Conservation (phyloP, 2,329 filamentous ascomycete species). For the Fusarium tuaranense region DNA sequence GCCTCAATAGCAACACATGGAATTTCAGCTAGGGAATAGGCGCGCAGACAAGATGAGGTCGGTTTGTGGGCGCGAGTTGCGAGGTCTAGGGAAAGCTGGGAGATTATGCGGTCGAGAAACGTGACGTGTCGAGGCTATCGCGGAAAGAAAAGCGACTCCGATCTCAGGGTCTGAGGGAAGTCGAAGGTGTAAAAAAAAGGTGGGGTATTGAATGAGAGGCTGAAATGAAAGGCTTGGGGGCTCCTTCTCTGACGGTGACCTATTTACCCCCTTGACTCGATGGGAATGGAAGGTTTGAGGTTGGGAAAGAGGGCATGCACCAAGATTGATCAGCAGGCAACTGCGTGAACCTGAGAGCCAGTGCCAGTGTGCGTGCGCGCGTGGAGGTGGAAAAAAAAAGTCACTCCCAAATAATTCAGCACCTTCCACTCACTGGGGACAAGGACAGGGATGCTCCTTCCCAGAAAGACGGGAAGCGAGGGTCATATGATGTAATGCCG, state of each 20-base stretch:
- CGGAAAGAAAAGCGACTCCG: conserved; percentile 17
- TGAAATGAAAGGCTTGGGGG: not conserved
- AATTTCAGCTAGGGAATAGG: not conserved
- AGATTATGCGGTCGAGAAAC: conserved; percentile 14
- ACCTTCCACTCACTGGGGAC: conserved; percentile 18
- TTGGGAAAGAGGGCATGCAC: conserved; percentile 14
- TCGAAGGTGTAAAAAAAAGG: not conserved
- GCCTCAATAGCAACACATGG: conserved; percentile 29
- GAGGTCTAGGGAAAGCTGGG: not conserved
- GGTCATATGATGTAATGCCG: conserved; percentile 46
- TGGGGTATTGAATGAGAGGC: not conserved
- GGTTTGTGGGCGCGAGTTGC: not conserved
- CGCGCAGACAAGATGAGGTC: not conserved
- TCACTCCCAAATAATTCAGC: conserved; percentile 34
- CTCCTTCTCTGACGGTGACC: not conserved
- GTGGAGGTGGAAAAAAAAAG: conserved; percentile 33
- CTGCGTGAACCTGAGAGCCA: conserved; percentile 17
- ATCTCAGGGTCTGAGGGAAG: conserved; percentile 6
- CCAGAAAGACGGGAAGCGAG: conserved; percentile 38
- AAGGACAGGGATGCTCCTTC: conserved; percentile 35
- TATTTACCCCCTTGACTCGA: conserved; percentile 6
- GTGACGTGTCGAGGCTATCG: conserved; percentile 36
- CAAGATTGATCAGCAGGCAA: conserved; percentile 34
- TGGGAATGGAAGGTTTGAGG: conserved; percentile 20
- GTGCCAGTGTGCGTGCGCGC: conserved; percentile 18